These are phyloP conservation scores for Rhynchosporium graminicola DNA, from an alignment of 2,329 filamentous ascomycete genomes.

Conservation along the genomic window DNA sequence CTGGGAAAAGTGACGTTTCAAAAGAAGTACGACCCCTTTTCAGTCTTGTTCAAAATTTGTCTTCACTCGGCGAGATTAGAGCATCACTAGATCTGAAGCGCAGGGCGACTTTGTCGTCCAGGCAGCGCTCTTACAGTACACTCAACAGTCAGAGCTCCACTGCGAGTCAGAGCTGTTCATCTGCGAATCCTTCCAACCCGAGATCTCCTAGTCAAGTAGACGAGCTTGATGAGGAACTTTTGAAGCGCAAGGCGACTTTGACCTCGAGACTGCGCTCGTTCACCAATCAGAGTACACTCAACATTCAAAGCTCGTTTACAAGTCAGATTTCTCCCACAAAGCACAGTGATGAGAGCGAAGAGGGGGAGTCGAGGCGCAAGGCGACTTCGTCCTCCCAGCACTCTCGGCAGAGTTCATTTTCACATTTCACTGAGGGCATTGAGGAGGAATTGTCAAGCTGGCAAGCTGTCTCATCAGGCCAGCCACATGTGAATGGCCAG, in stretches of 20 bases:
- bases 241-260: constrained; percentile 10
- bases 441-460: constrained; percentile 1
- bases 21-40: constrained; percentile 58
- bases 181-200: neutral
- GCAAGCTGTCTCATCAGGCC: neutral
- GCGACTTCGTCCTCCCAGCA: constrained; percentile 20
- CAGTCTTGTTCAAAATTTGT: constrained; percentile 24
- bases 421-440: neutral
- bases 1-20: constrained; percentile 85
- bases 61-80: constrained; percentile 17
- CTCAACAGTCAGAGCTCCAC: neutral
- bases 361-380: constrained; percentile 29
- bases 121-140: constrained; percentile 2
- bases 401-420: constrained; percentile 6
- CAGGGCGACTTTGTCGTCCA: constrained; percentile 28
- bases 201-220: neutral
- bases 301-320: constrained; percentile 8
- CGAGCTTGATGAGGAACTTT: constrained; percentile 3
- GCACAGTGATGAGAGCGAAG: constrained; percentile 1
- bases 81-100: constrained; percentile 21
- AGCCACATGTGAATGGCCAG: constrained; percentile 7
- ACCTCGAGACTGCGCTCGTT: constrained; percentile 7
- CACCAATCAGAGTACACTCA: constrained; percentile 3
- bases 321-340: constrained; percentile 8
- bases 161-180: neutral